Percentiles rank a stretch among this genome's conserved stretches.
Conservation (phyloP, 805 yeast genomes). For the Brettanomyces anomalus region DNA sequence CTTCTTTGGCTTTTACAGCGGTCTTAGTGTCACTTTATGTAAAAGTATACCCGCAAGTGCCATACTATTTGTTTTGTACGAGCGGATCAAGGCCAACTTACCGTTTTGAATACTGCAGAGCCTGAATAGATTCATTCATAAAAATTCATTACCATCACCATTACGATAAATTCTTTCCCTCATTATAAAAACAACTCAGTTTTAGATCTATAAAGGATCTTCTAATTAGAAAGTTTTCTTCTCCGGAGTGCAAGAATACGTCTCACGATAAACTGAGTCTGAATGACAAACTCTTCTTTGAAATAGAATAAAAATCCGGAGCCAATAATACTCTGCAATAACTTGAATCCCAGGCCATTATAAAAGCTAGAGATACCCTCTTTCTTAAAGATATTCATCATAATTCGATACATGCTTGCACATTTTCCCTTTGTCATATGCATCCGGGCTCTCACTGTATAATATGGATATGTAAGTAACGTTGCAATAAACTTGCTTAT, state of each 20-base stretch:
- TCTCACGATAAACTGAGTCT: constrained; percentile 47
- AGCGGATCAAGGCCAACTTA: constrained; percentile 34
- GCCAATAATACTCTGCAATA: constrained; percentile 75
- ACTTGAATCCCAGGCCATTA: constrained; percentile 71
- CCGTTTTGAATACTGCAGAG: background rate
- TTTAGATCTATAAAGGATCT: too few species aligned
- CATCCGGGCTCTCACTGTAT: constrained; percentile 83
- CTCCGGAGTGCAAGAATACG: constrained; percentile 3
- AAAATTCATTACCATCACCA: background rate
- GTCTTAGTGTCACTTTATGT: constrained; percentile 70
- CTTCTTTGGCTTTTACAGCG: constrained; percentile 65
- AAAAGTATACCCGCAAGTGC: constrained; percentile 91
- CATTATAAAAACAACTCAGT: too few species aligned
- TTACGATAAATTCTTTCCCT: background rate
- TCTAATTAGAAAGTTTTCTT: constrained; percentile 3
- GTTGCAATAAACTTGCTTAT: constrained; percentile 88
- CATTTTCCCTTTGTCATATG: constrained; percentile 40
- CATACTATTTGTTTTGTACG: constrained; percentile 73
- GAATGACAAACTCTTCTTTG: constrained; percentile 71
- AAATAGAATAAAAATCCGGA: constrained; percentile 87
- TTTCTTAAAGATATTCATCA: constrained; percentile 47
- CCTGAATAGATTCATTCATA: background rate
- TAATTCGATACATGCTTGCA: constrained; percentile 38
- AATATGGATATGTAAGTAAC: constrained; percentile 80
- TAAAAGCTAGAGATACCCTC: constrained; percentile 77